Conservation (phyloP, 2,329 filamentous ascomycete species). For the Polychaeton citri region DNA sequence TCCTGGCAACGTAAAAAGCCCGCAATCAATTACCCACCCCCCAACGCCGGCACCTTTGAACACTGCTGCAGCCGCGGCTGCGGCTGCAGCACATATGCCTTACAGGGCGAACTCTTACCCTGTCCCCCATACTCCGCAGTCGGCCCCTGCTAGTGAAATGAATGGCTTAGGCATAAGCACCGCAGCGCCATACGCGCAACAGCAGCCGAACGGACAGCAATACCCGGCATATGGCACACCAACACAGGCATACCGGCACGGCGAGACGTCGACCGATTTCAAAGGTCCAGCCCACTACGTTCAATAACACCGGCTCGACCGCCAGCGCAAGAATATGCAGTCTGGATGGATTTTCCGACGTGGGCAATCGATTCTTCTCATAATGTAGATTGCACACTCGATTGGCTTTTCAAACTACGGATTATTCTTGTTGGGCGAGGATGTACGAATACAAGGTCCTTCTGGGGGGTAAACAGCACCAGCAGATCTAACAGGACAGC, state of each 20-base stretch:
- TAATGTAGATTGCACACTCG: too few species aligned
- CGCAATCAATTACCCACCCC: constrained; percentile 10
- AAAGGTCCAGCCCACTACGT: not conserved
- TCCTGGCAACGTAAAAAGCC: constrained; percentile 13
- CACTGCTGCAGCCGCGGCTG: not conserved
- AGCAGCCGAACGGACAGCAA: constrained; percentile 10
- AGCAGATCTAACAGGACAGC: too few species aligned
- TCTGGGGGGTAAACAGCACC: too few species aligned
- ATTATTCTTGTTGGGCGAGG: not conserved
- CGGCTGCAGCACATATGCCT: constrained; percentile 12
- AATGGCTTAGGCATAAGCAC: constrained; percentile 18
- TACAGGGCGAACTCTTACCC: constrained; percentile 10
- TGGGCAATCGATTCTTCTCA: too few species aligned
- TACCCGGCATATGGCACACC: constrained; percentile 12
- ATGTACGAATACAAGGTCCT: not conserved
- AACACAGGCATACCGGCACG: constrained; percentile 2
- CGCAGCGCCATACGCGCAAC: constrained; percentile 12
- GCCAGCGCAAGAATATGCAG: too few species aligned
- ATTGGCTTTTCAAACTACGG: too few species aligned
- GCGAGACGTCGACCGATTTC: not conserved
- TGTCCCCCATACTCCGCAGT: constrained; percentile 11
- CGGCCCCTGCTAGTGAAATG: constrained; percentile 13
- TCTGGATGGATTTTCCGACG: too few species aligned
- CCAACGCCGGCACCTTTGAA: not conserved
- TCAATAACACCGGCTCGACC: not conserved